Base-by-base conservation (phyloP, 1,284 basidiomycete genomes). In the Ceratobasidium sp. region DNA sequence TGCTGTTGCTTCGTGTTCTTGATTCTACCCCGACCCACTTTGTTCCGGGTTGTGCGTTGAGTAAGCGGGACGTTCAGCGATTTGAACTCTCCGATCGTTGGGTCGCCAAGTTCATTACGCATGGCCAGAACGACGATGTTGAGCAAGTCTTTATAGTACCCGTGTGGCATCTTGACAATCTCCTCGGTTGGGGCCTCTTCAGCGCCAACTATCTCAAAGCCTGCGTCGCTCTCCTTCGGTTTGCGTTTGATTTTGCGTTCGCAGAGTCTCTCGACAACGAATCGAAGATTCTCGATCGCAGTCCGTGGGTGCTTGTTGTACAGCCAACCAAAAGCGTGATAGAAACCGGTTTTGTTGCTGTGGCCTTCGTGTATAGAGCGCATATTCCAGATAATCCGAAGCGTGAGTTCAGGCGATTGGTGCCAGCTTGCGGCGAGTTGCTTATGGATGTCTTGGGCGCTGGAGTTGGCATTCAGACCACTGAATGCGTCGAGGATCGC, bases 81-180 rank as follows among this genome's bases (percentile, higher is more conserved):
- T 79, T 56, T 39, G 75, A 78, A 7, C 77, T 77, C 24, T 64
- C 65, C 78, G 24, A 74, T 73, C 24, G 69, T 75, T 29, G 80
- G 78, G 27, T 74, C 73, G 14, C 64, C 75, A 41, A 90, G 83
- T 74, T 89, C 81, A 75, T 84, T 84, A 11, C 83, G 78, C 0
- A 85, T 83, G 1, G 87, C 88, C 49, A 91, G 83, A 5, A 85
- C 84, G 13, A 90, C 81, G 66, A 91, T 86, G 72, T 90, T 89
- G 56, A 90, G 84, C 24, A 90, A 82, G 76, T 90, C 89, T 79
- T 90, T 91, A 87, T 88, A 90, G 77, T 88, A 90, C 0, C 89
- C 90, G 74, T 90, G 89, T 1, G 86, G 77, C 22, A 69, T 49
- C 19, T 76, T 61, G 59, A 74, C 72, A 11, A 80, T 76, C 37